Percentiles rank a stretch among this genome's conserved stretches.
Conservation (phyloP, 2,329 filamentous ascomycete species). For the Ambrosiella beaveri region DNA sequence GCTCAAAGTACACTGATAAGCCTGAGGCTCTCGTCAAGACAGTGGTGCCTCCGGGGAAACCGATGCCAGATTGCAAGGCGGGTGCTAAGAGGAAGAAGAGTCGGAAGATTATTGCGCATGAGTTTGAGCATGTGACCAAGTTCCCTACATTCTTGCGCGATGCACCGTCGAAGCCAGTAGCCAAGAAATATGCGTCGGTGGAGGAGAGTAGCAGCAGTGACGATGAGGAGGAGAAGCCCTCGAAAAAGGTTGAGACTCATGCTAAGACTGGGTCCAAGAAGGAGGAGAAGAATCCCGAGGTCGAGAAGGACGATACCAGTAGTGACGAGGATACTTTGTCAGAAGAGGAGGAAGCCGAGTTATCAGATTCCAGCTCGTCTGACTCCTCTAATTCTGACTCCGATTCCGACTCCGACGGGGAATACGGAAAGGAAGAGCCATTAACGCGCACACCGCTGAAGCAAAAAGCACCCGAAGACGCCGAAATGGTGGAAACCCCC, state of each 20-base stretch:
- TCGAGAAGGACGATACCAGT: slow-evolving; percentile 13
- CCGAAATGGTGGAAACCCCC: slow-evolving; percentile 1
- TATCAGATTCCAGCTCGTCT: too few species aligned
- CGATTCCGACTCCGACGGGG: slow-evolving; percentile 14
- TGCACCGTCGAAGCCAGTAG: slow-evolving; percentile 14
- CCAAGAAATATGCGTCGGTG: slow-evolving; percentile 14
- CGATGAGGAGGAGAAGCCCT: slow-evolving; percentile 9
- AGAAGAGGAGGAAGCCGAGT: slow-evolving; percentile 7
- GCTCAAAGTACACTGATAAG: slow-evolving; percentile 65
- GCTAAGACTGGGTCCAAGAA: slow-evolving; percentile 15
- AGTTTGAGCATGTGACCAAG: slow-evolving; percentile 73
- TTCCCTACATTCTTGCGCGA: slow-evolving; percentile 66
- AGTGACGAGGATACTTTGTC: slow-evolving; percentile 16
- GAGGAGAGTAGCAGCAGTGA: slow-evolving; percentile 13
- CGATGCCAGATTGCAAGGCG: slow-evolving; percentile 24
- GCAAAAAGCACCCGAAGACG: background rate
- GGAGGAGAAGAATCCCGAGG: background rate
- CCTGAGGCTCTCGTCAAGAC: slow-evolving; percentile 77
- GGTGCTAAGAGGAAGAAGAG: slow-evolving; percentile 39
- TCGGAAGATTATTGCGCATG: slow-evolving; percentile 57
- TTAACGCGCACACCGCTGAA: background rate
- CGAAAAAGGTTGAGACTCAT: slow-evolving; percentile 15
- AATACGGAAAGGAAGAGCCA: slow-evolving; percentile 15
- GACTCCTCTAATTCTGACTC: background rate
- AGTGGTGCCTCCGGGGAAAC: slow-evolving; percentile 38